Conservation (phyloP, 108 stramenopile genomes). For the Schizochytrium sp. region DNA sequence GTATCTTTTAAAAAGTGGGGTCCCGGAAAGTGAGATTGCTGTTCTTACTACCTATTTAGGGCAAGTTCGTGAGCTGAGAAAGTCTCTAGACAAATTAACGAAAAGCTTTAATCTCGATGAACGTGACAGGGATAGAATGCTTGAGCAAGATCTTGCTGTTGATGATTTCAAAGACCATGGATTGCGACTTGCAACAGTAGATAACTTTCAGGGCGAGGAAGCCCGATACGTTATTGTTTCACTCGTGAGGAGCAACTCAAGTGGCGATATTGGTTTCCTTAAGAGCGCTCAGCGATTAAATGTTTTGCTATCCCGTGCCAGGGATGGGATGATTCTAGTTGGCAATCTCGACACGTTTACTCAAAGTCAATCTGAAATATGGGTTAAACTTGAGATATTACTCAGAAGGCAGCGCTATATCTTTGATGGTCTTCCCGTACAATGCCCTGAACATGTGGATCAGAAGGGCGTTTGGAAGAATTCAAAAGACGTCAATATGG, state of each 20-base stretch:
- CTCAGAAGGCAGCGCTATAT: too few relatives aligned
- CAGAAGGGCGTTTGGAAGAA: too few relatives aligned
- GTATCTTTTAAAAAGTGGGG: not conserved
- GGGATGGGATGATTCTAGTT: conserved; percentile 32
- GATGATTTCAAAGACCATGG: not conserved
- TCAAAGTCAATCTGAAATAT: too few relatives aligned
- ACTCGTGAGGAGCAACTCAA: not conserved
- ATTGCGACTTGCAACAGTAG: not conserved
- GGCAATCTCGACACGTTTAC: conserved; percentile 34
- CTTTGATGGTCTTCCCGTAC: too few relatives aligned
- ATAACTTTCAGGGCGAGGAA: conserved; percentile 46
- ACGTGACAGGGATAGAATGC: not conserved
- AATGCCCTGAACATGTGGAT: too few relatives aligned
- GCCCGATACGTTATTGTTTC: conserved; percentile 12
- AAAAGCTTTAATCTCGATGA: not conserved
- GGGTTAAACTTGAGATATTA: too few relatives aligned
- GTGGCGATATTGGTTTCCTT: conserved; percentile 45
- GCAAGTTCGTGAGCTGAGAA: not conserved
- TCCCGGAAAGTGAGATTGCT: not conserved
- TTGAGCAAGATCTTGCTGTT: too few relatives aligned
- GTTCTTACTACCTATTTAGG: not conserved
- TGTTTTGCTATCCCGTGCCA: conserved; percentile 59
- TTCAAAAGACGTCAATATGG: too few relatives aligned
- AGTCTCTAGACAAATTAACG: not conserved
- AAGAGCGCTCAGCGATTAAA: conserved; percentile 16